These are phyloP conservation scores for Gaeumannomyces sp. DNA, from an alignment of 2,329 filamentous ascomycete genomes.

Conservation along the genomic window DNA sequence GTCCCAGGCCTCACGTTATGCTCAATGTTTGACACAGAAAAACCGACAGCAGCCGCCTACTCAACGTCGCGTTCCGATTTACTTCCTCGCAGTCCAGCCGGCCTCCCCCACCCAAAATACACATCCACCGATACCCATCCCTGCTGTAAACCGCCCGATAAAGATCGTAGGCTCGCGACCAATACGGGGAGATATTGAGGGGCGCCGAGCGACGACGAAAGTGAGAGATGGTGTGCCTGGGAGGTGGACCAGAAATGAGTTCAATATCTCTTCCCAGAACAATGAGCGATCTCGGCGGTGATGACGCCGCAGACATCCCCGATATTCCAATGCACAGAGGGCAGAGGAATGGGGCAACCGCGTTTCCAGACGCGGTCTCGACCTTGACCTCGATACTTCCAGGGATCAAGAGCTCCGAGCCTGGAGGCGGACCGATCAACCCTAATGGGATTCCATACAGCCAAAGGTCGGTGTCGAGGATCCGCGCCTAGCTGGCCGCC, in stretches of 20 bases:
- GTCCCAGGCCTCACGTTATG: neutral
- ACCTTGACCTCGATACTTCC: conserved; percentile 6
- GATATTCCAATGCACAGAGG: conserved; percentile 9
- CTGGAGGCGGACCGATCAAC: neutral
- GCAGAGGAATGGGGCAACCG: neutral
- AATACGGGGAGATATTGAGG: no score
- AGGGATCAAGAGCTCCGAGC: conserved; percentile 3
- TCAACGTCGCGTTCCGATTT: no score
- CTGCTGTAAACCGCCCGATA: neutral
- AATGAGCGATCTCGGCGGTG: conserved; percentile 11
- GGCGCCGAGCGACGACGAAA: neutral
- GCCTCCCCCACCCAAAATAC: neutral
- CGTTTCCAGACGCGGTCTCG: neutral
- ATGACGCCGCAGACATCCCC: conserved; percentile 10
- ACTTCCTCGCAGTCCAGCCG: neutral
- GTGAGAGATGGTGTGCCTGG: neutral
- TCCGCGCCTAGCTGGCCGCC: neutral
- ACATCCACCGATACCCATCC: neutral
- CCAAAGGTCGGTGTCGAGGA: neutral
- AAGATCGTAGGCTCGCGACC: neutral
- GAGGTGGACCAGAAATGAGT: conserved; percentile 5
- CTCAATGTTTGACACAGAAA: neutral
- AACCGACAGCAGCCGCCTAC: neutral
- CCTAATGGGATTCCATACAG: conserved; percentile 2
- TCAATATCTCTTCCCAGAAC: conserved; percentile 7